phyloP scores from a whole-genome alignment of 2,329 filamentous ascomycete genomes.

The Elsinoe ampelina region DNA sequence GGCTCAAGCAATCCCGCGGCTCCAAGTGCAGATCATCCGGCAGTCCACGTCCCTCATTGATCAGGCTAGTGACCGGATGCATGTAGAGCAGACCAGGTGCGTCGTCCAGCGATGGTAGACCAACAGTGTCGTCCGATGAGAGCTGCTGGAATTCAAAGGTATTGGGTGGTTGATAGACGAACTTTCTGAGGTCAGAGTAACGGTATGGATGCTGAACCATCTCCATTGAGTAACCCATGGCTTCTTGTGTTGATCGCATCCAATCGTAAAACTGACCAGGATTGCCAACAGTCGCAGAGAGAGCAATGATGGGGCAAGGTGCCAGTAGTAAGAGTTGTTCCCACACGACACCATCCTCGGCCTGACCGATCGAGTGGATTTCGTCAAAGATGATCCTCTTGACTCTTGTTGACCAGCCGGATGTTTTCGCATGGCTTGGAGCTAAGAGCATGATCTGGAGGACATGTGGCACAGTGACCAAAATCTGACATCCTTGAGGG shows the following conservation, averaged over 20 bases:
- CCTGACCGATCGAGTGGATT: conserved; percentile 69
- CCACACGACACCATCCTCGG: conserved; percentile 68
- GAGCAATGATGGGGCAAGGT: conserved; percentile 67
- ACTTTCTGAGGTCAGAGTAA: conserved; percentile 73
- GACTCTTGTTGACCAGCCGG: conserved; percentile 54
- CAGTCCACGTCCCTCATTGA: conserved; percentile 52
- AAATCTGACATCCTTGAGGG: conserved; percentile 59
- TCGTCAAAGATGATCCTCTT: conserved; percentile 76
- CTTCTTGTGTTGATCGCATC: conserved; percentile 55
- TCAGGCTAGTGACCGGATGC: conserved; percentile 57
- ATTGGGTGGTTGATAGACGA: conserved; percentile 49
- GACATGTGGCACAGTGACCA: conserved; percentile 70
- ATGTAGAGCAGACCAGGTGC: conserved; percentile 48
- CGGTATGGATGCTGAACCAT: conserved; percentile 60
- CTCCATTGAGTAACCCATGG: conserved; percentile 53
- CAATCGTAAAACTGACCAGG: conserved; percentile 60
- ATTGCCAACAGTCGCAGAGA: conserved; percentile 73
- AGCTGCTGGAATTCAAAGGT: conserved; percentile 38
- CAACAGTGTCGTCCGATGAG: conserved; percentile 20
- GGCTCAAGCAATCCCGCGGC: conserved; percentile 56
- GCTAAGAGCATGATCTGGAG: conserved; percentile 68
- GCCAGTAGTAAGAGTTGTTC: conserved; percentile 66
- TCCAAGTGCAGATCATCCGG: conserved; percentile 62
- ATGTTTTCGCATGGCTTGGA: conserved; percentile 51
- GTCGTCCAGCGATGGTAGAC: conserved; percentile 44